Conservation (phyloP, 129 eudicot genomes). For the Pseudognaphalium luteoalbum region DNA sequence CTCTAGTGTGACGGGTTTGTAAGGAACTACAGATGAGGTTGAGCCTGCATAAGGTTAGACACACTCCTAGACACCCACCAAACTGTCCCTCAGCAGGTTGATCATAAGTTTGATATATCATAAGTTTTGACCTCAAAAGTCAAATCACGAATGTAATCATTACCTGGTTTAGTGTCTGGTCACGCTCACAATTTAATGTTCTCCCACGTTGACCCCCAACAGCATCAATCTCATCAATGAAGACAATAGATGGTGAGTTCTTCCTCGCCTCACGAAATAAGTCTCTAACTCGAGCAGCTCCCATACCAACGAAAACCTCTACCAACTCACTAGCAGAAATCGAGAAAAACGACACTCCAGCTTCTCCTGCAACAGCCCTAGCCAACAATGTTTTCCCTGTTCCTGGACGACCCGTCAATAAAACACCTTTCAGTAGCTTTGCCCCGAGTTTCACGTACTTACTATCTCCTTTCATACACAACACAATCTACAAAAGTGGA, state of each 20-base stretch:
- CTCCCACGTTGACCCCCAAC: slow-evolving; percentile 46
- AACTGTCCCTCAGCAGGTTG: too few species aligned
- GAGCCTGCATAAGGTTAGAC: too few species aligned
- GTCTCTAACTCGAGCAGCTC: slow-evolving; percentile 50
- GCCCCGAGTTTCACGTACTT: slow-evolving; percentile 40
- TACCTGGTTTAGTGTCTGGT: slow-evolving; percentile 54
- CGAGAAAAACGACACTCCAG: slow-evolving; percentile 43
- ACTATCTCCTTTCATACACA: slow-evolving; percentile 45
- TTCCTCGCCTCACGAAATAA: slow-evolving; percentile 39
- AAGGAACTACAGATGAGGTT: too few species aligned
- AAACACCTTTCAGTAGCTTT: slow-evolving; percentile 39
- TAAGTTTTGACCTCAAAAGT: slow-evolving; percentile 3
- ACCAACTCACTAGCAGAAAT: slow-evolving; percentile 45
- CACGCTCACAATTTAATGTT: slow-evolving; percentile 40
- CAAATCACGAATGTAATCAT: background rate
- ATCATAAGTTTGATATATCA: background rate
- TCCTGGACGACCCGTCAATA: slow-evolving; percentile 44
- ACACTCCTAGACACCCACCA: background rate
- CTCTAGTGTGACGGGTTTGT: background rate
- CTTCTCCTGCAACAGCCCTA: slow-evolving; percentile 49
- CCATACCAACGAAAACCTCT: slow-evolving; percentile 50
- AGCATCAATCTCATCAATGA: slow-evolving; percentile 50
- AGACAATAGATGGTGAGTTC: slow-evolving; percentile 38
- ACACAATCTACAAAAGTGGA: slow-evolving; percentile 29
- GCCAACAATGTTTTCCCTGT: slow-evolving; percentile 49